Base-by-base conservation (phyloP, 306 rosid genomes). In the Prunus armeniaca region DNA sequence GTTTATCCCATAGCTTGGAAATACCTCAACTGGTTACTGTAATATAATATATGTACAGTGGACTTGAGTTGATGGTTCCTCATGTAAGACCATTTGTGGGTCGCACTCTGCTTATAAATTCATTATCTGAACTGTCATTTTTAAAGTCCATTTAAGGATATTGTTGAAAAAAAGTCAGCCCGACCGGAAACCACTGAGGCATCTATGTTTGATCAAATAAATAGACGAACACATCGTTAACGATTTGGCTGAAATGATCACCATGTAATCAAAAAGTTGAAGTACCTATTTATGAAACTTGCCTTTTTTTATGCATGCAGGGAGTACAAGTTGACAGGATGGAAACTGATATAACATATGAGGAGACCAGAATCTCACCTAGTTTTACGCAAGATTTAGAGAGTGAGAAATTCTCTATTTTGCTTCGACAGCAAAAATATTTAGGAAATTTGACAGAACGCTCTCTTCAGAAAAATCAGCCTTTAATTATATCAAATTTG, bases 381-480 rank as follows among this genome's bases (percentile, higher is more conserved):
- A 70, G 85, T 71, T 80, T 77, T 69, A 82, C 82, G 83, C 78
- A 86, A 71, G 86, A 80, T 74, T 54, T 34, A 65, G 93, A 84
- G 83, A 80, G 74, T 5, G 91, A 86, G 70, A 93, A 89, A 54
- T 85, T 87, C 71, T 80, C 62, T 82, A 79, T 87, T 41, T 81
- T 96, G 81, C 86, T 92, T 74, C 80, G 82, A 74, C 96, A 88
- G 81, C 96, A 92, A 84, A 92, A 92, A 78, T 82, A 82, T 83
- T 75, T 96, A 28, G 79, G 82, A 86, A 90, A 77, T 77, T 81
- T 92, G 88, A 92, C 98, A 60, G 93, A 89, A 60, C 90, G 85
- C 6, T 96, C 99, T 84, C 96, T 96, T 22, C 86, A 93, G 71
- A 96, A 86, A 87, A 91, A 87, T 76, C 95, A 96, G 58, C 93